phyloP scores from a whole-genome alignment of 768 basidiomycete genomes.

The Galerina marginata region DNA sequence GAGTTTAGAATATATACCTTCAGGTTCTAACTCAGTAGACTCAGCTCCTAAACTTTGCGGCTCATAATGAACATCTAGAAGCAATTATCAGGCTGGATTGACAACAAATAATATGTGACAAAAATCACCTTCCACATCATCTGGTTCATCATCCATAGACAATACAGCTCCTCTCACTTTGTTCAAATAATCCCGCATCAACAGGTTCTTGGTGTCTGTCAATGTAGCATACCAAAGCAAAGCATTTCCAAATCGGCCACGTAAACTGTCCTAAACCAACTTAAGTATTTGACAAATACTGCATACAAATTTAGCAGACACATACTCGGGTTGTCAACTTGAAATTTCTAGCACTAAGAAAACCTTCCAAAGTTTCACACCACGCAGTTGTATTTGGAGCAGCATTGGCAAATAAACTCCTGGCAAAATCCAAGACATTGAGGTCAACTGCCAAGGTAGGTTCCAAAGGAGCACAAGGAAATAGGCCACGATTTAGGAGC shows the following conservation, averaged over 20 bases:
- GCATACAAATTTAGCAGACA: background rate
- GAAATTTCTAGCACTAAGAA: slow-evolving; percentile 24
- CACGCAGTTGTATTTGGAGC: slow-evolving; percentile 20
- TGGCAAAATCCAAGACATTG: slow-evolving; percentile 32
- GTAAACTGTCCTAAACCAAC: slow-evolving; percentile 23
- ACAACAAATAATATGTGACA: too few species aligned
- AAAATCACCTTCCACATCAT: too few species aligned
- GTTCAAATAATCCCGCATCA: slow-evolving; percentile 7
- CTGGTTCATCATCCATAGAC: too few species aligned
- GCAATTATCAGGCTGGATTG: too few species aligned
- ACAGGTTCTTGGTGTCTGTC: slow-evolving; percentile 3
- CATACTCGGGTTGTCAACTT: slow-evolving; percentile 23
- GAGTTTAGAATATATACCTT: too few species aligned
- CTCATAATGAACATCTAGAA: too few species aligned
- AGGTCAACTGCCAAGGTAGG: slow-evolving; percentile 39
- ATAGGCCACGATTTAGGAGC: background rate
- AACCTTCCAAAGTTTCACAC: slow-evolving; percentile 31
- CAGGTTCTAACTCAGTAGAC: too few species aligned
- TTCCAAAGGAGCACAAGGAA: slow-evolving; percentile 25
- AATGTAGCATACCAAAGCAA: slow-evolving; percentile 32
- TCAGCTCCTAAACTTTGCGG: too few species aligned
- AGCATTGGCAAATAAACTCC: slow-evolving; percentile 29
- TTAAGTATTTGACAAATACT: background rate
- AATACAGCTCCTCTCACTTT: background rate
- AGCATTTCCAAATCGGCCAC: slow-evolving; percentile 27